These are phyloP conservation scores for Clarireedia homoeocarpa DNA, from an alignment of 2,329 filamentous ascomycete genomes.

Conservation along the genomic window DNA sequence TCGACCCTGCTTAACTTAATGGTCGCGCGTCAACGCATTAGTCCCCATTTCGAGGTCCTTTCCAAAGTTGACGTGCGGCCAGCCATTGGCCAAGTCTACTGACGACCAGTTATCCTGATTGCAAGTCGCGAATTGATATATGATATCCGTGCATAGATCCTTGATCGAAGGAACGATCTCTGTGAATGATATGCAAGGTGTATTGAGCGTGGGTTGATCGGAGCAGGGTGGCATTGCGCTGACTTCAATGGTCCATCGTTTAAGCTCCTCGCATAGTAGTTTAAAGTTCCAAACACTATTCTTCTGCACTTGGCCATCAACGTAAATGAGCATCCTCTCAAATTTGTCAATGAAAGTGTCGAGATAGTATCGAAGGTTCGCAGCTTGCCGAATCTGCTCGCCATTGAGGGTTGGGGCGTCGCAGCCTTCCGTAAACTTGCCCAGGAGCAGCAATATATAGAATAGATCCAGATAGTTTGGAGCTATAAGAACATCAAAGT, in stretches of 20 bases:
- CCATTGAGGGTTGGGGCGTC: slow-evolving; percentile 11
- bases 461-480: slow-evolving; percentile 14
- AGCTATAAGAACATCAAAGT: slow-evolving; percentile 6
- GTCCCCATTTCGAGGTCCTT: too few relatives aligned
- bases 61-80: too few relatives aligned
- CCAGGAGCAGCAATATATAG: slow-evolving; percentile 18
- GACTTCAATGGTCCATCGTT: background rate
- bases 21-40: too few relatives aligned
- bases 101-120: background rate
- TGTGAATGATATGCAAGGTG: background rate
- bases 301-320: background rate
- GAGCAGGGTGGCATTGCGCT: background rate
- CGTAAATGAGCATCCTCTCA: background rate
- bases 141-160: background rate
- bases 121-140: background rate
- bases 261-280: background rate
- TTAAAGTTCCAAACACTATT: background rate
- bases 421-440: slow-evolving; percentile 10
- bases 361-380: slow-evolving; percentile 17
- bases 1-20: too few relatives aligned
- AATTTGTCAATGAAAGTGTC: slow-evolving; percentile 12
- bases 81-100: too few relatives aligned
- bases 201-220: background rate
- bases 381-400: slow-evolving; percentile 3
- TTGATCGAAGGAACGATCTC: background rate